These are phyloP conservation scores for Uronychia setigera DNA, from an alignment of 73 alveolate species.

Conservation along the genomic window DNA sequence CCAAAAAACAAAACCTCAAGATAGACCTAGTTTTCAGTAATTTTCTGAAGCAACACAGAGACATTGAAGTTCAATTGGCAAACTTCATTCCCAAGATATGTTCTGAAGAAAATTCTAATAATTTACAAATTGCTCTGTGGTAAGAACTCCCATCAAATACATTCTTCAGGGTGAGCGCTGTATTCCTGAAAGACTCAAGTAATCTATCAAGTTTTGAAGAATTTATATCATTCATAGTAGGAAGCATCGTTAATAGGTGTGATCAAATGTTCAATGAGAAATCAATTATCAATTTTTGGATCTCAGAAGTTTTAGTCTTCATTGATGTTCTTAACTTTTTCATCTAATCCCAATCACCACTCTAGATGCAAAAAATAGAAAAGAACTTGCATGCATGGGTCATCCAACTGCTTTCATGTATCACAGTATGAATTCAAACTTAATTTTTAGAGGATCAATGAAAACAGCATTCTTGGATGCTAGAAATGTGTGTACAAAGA, in stretches of 20 bases:
- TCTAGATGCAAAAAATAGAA: not conserved
- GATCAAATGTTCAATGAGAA: not conserved
- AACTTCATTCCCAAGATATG: not conserved
- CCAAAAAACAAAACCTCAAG: not conserved
- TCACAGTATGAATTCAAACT: not conserved
- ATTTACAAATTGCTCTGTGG: not conserved
- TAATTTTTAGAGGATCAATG: not conserved
- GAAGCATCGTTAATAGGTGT: not conserved
- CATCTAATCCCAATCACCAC: not conserved
- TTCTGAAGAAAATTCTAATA: not conserved
- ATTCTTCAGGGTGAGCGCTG: slow-evolving; percentile 4
- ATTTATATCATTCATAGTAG: not conserved
- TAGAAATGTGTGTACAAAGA: not conserved
- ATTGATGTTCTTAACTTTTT: not conserved
- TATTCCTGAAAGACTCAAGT: not conserved
- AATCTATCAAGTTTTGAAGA: not conserved
- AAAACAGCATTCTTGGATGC: not conserved
- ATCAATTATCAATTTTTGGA: not conserved
- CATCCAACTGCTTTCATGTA: not conserved
- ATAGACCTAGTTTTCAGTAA: not conserved
- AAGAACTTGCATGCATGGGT: not conserved
- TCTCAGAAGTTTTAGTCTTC: not conserved
- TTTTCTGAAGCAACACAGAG: not conserved
- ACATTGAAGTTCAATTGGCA: not conserved
- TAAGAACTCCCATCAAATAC: not conserved